Conservation (phyloP, 768 basidiomycete genomes). For the Trametes villosa region DNA sequence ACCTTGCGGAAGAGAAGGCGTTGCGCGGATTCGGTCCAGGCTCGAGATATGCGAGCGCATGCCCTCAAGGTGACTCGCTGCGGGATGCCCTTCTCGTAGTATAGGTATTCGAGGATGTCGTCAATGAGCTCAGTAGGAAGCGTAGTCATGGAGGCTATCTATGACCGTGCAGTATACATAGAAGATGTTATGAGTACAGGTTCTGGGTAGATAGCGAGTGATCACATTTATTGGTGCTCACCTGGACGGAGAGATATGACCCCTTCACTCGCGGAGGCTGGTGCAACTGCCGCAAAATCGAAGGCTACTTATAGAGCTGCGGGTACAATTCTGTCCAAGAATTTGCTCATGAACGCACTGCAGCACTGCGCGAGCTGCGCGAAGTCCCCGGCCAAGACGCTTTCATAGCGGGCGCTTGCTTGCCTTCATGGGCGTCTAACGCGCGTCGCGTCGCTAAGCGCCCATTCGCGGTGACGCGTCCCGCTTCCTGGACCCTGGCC, state of each 20-base stretch:
- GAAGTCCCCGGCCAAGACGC: too few species aligned
- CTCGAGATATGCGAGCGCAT: conserved; percentile 26
- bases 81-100: conserved; percentile 22
- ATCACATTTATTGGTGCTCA: too few species aligned
- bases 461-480: conserved; percentile 18
- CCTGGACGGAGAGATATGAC: too few species aligned
- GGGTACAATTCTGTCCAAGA: too few species aligned
- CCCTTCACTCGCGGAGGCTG: too few species aligned
- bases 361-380: too few species aligned
- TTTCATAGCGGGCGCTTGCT: too few species aligned
- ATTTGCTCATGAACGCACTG: too few species aligned
- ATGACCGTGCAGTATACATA: background rate
- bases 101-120: conserved; percentile 23
- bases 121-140: conserved; percentile 29
- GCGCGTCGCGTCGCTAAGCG: conserved; percentile 15
- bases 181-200: background rate
- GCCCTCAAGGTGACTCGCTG: conserved; percentile 26
- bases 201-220: too few species aligned
- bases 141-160: background rate
- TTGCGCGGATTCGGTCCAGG: conserved; percentile 30
- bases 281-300: too few species aligned
- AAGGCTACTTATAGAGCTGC: too few species aligned
- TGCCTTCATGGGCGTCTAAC: background rate
- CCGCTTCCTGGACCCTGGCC: background rate
- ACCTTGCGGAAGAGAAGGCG: conserved; percentile 29